These are phyloP conservation scores for Trichocomaceae sp. DNA, from an alignment of 2,329 filamentous ascomycete species.

Conservation along the genomic window DNA sequence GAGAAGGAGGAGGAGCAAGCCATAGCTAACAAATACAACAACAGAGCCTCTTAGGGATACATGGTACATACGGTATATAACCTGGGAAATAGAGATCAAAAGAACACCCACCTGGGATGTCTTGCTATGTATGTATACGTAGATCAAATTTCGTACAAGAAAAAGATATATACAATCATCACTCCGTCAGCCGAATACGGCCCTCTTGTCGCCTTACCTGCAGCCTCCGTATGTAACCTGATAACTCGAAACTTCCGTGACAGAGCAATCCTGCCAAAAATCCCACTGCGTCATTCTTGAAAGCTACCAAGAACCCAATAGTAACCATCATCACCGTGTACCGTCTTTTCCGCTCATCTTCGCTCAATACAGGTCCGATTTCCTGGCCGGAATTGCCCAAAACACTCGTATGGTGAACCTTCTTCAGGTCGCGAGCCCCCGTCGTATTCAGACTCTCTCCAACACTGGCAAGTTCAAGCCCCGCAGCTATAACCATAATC, in stretches of 20 bases:
- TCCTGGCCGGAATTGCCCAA: slow-evolving; percentile 33
- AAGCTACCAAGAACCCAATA: slow-evolving; percentile 71
- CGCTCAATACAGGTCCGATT: slow-evolving; percentile 42
- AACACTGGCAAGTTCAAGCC: slow-evolving; percentile 78
- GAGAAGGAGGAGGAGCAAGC: no score
- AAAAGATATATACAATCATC: background rate
- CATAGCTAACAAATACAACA: no score
- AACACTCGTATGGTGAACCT: slow-evolving; percentile 12
- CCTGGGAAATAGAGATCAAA: no score
- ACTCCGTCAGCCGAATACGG: slow-evolving; percentile 20
- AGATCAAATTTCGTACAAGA: background rate
- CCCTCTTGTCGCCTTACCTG: slow-evolving; percentile 25
- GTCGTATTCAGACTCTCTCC: slow-evolving; percentile 77
- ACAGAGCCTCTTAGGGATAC: no score
- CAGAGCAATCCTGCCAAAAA: slow-evolving; percentile 77
- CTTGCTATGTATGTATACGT: no score
- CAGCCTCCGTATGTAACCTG: slow-evolving; percentile 22
- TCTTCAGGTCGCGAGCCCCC: slow-evolving; percentile 53
- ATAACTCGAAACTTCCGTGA: slow-evolving; percentile 58
- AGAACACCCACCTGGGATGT: no score
- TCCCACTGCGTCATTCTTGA: slow-evolving; percentile 83
- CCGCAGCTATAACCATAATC: slow-evolving; percentile 83
- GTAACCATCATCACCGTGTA: slow-evolving; percentile 92
- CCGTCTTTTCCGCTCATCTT: slow-evolving; percentile 64
- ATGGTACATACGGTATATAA: no score